Percentiles rank a stretch among this genome's conserved stretches.
Conservation (phyloP, 257 asterid species). For the Penstemon davidsonii region DNA sequence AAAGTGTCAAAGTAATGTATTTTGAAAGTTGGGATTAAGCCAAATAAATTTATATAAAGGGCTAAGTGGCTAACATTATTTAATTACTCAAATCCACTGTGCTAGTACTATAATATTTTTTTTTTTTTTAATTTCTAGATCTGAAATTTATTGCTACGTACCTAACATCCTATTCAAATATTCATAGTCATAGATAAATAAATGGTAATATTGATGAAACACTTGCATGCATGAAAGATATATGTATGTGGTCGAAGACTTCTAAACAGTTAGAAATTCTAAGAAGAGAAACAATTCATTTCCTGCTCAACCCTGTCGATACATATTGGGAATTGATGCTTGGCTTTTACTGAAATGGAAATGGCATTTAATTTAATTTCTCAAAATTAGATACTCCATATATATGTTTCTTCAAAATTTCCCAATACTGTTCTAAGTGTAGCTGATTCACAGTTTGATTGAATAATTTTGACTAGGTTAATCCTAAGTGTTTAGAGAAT, state of each 20-base stretch:
- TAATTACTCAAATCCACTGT: background rate
- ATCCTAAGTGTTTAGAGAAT: too few species aligned
- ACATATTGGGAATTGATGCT: slow-evolving; percentile 11
- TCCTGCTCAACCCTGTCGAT: slow-evolving; percentile 26
- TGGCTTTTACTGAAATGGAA: background rate
- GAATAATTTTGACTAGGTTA: too few species aligned
- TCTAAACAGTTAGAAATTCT: slow-evolving; percentile 32
- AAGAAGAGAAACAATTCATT: slow-evolving; percentile 22
- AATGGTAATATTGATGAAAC: slow-evolving; percentile 27
- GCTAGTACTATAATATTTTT: background rate
- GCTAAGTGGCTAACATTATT: too few species aligned
- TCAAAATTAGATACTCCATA: too few species aligned
- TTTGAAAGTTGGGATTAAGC: too few species aligned
- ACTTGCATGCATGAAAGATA: background rate
- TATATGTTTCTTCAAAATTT: too few species aligned
- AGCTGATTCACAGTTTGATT: too few species aligned
- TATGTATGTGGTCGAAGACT: slow-evolving; percentile 32
- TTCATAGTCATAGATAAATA: slow-evolving; percentile 17
- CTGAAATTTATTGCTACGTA: slow-evolving; percentile 4
- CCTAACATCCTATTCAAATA: slow-evolving; percentile 33
- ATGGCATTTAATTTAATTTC: background rate
- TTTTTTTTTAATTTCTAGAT: background rate
- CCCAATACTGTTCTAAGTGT: too few species aligned
- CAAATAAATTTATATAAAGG: too few species aligned
- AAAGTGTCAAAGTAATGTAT: too few species aligned